phyloP scores from a whole-genome alignment of 345 rosid genomes.

The Brassica cretica region DNA sequence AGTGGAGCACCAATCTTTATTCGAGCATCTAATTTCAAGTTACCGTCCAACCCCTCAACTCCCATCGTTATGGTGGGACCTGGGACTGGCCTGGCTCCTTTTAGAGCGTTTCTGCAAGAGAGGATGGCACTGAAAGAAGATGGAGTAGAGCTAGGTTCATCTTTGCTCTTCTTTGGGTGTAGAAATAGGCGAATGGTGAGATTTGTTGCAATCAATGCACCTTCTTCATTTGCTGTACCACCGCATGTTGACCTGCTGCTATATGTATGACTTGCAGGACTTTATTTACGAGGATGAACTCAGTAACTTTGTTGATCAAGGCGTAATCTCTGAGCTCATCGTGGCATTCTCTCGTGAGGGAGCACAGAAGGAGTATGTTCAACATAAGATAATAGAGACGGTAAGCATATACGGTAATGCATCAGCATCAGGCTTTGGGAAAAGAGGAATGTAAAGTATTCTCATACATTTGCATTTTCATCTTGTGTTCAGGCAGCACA shows the following conservation, averaged over 20 bases:
- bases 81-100: slow-evolving; percentile 77
- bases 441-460: background rate
- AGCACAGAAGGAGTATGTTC: slow-evolving; percentile 86
- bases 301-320: slow-evolving; percentile 59
- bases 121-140: slow-evolving; percentile 76
- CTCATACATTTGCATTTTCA: background rate
- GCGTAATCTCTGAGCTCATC: slow-evolving; percentile 74
- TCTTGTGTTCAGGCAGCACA: slow-evolving; percentile 35
- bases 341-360: slow-evolving; percentile 99
- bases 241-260: background rate
- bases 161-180: slow-evolving; percentile 90
- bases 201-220: background rate
- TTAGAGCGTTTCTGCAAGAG: slow-evolving; percentile 80
- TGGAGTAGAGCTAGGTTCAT: slow-evolving; percentile 69
- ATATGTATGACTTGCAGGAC: slow-evolving; percentile 36
- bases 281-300: slow-evolving; percentile 91
- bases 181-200: slow-evolving; percentile 80
- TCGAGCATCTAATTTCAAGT: slow-evolving; percentile 62
- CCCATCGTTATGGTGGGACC: slow-evolving; percentile 71
- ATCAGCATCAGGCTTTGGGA: background rate
- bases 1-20: slow-evolving; percentile 66
- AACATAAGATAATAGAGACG: slow-evolving; percentile 83
- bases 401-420: slow-evolving; percentile 34
- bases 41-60: slow-evolving; percentile 50
- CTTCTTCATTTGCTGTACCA: slow-evolving; percentile 3